Evolutionary conservation across 805 yeast genomes (phyloP).

Genomic region (Spathaspora girioi): DNA sequence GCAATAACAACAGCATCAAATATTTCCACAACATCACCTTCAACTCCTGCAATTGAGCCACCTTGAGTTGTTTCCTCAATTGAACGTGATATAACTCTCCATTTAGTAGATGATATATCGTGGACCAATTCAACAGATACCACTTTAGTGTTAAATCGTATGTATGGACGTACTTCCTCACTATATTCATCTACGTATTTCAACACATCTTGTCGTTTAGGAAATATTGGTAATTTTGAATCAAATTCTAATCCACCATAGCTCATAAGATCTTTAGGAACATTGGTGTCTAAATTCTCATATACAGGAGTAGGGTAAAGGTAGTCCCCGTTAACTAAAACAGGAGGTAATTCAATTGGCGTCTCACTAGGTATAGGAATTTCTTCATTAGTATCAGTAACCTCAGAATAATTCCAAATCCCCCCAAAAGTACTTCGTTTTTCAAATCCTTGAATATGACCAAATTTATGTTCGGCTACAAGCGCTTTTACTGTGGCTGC

Average conservation of each 20-base stretch:
- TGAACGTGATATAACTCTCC: slow-evolving; percentile 12
- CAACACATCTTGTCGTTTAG: slow-evolving; percentile 58
- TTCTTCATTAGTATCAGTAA: slow-evolving; percentile 9
- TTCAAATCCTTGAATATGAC: slow-evolving; percentile 51
- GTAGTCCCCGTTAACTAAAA: slow-evolving; percentile 4
- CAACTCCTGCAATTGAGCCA: not conserved
- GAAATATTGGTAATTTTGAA: slow-evolving; percentile 44
- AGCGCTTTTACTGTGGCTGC: slow-evolving; percentile 60
- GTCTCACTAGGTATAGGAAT: slow-evolving; percentile 22
- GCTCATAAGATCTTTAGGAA: slow-evolving; percentile 62
- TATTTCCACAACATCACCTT: slow-evolving; percentile 6
- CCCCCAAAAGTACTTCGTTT: slow-evolving; percentile 62
- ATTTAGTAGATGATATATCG: slow-evolving; percentile 1
- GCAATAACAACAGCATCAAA: slow-evolving; percentile 40
- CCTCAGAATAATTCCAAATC: slow-evolving; percentile 59
- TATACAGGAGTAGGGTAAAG: slow-evolving; percentile 48
- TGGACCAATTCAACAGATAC: slow-evolving; percentile 8
- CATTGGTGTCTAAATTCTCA: slow-evolving; percentile 61
- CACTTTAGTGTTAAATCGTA: slow-evolving; percentile 14
- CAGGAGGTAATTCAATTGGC: slow-evolving; percentile 10
- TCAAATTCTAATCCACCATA: slow-evolving; percentile 19
- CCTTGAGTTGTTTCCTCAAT: not conserved
- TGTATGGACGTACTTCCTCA: slow-evolving; percentile 16
- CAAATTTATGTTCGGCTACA: slow-evolving; percentile 35
- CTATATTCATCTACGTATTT: slow-evolving; percentile 59